These are phyloP conservation scores for Chlamydomonas schloesseri DNA, from an alignment of 139 green algal genomes.

Conservation along the genomic window DNA sequence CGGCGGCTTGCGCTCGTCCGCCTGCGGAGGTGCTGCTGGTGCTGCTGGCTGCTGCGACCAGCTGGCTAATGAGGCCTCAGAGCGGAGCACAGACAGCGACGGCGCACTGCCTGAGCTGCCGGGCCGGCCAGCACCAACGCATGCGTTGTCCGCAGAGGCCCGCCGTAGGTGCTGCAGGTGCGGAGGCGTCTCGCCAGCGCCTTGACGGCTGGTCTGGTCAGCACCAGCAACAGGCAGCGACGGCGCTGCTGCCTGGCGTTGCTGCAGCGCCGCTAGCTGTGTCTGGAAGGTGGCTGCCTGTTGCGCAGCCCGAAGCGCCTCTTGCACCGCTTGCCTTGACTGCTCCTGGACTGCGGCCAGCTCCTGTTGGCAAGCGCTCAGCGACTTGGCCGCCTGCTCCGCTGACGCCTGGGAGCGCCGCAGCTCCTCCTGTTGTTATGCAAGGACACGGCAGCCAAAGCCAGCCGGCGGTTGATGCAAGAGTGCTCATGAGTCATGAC, in stretches of 20 bases:
- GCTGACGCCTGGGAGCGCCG: neutral
- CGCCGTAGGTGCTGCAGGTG: neutral
- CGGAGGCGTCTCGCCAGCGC: neutral
- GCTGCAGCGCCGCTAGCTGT: neutral
- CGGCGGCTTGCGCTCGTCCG: no score
- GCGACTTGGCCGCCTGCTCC: neutral
- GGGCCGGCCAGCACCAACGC: no score
- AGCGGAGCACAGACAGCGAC: no score
- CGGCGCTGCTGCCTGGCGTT: neutral
- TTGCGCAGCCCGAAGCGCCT: conserved; percentile 14
- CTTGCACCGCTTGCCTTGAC: conserved; percentile 9
- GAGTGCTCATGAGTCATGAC: no score
- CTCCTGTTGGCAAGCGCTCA: neutral
- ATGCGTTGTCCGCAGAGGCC: no score
- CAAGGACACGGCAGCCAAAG: no score
- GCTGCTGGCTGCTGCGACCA: no score
- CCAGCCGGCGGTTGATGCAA: no score
- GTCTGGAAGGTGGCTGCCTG: conserved; percentile 15
- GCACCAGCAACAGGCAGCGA: neutral
- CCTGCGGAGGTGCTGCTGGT: no score
- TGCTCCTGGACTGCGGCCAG: neutral
- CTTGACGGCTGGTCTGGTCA: neutral
- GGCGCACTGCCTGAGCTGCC: no score
- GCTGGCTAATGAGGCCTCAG: no score
- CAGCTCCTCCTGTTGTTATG: conserved; percentile 25